Conservation (phyloP, 306 rosid species). For the Cicer chorassanicum region DNA sequence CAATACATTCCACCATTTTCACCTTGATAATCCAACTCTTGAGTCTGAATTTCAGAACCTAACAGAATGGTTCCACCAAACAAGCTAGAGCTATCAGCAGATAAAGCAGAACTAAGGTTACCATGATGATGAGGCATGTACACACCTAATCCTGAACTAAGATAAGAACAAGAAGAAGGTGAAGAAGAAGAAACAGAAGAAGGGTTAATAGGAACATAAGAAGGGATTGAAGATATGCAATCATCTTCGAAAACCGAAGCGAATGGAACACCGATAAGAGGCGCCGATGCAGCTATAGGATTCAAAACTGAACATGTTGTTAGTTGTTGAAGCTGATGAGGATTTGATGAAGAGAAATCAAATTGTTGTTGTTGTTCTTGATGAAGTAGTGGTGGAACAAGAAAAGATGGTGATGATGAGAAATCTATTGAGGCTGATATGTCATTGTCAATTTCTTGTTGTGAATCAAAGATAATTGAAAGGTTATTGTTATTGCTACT, state of each 20-base stretch:
- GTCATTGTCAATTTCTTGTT: slow-evolving; percentile 83
- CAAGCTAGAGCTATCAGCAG: slow-evolving; percentile 68
- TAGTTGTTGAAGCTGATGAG: slow-evolving; percentile 54
- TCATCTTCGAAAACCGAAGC: slow-evolving; percentile 74
- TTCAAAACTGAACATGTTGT: slow-evolving; percentile 58
- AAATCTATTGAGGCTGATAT: slow-evolving; percentile 91
- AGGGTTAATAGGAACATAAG: slow-evolving; percentile 66
- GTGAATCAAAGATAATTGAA: slow-evolving; percentile 72
- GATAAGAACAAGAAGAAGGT: slow-evolving; percentile 76
- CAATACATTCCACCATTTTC: slow-evolving; percentile 75
- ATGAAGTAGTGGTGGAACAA: slow-evolving; percentile 55
- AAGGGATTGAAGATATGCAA: slow-evolving; percentile 79
- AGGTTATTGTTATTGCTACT: slow-evolving; percentile 52
- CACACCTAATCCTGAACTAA: slow-evolving; percentile 57
- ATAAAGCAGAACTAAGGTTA: slow-evolving; percentile 55
- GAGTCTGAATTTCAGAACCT: slow-evolving; percentile 73
- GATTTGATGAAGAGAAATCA: slow-evolving; percentile 55
- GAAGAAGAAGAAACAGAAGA: slow-evolving; percentile 37
- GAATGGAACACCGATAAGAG: slow-evolving; percentile 56
- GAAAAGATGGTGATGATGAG: slow-evolving; percentile 68
- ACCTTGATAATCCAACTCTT: slow-evolving; percentile 82
- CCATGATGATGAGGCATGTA: slow-evolving; percentile 67
- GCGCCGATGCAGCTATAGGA: slow-evolving; percentile 49
- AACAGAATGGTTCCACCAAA: slow-evolving; percentile 64
- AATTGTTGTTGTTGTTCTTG: slow-evolving; percentile 56